Percentiles rank a stretch among this genome's conserved stretches.
These are phyloP conservation scores for Apostasia ramifera DNA, from an alignment of 106 monocot genomes.

Conservation along the genomic window DNA sequence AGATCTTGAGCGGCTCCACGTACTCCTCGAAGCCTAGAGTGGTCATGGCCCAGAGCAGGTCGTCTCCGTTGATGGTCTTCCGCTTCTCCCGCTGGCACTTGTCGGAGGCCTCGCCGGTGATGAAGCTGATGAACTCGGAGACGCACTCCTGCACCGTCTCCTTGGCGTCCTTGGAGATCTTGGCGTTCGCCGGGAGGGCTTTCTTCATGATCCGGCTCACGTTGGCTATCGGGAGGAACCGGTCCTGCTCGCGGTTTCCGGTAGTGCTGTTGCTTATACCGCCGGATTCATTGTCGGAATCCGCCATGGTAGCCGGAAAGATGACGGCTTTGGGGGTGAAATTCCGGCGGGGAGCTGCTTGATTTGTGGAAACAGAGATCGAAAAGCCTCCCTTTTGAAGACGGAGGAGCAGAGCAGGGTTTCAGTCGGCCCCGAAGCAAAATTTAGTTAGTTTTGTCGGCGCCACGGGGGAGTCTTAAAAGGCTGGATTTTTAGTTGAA, in stretches of 20 bases:
- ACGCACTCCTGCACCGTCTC: slow-evolving; percentile 78
- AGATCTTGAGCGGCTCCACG: slow-evolving; percentile 52
- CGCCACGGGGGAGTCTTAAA: too few relatives aligned
- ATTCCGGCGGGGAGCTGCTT: neutral
- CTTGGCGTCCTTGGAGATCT: slow-evolving; percentile 75
- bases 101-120: slow-evolving; percentile 77
- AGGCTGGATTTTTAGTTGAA: too few relatives aligned
- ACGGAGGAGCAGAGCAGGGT: too few relatives aligned
- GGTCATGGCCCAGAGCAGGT: slow-evolving; percentile 75
- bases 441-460: too few relatives aligned
- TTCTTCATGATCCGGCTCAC: slow-evolving; percentile 75
- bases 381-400: too few relatives aligned
- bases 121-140: slow-evolving; percentile 71
- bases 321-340: neutral
- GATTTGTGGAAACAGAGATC: too few relatives aligned
- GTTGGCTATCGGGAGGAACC: slow-evolving; percentile 66
- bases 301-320: slow-evolving; percentile 21
- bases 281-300: slow-evolving; percentile 61
- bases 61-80: slow-evolving; percentile 73
- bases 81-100: slow-evolving; percentile 76
- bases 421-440: too few relatives aligned
- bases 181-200: slow-evolving; percentile 59
- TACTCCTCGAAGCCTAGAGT: slow-evolving; percentile 67
- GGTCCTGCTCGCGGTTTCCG: slow-evolving; percentile 44
- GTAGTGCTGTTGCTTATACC: slow-evolving; percentile 9